phyloP scores from a whole-genome alignment of 2,329 filamentous ascomycete genomes.

The Pseudogymnoascus sp. region DNA sequence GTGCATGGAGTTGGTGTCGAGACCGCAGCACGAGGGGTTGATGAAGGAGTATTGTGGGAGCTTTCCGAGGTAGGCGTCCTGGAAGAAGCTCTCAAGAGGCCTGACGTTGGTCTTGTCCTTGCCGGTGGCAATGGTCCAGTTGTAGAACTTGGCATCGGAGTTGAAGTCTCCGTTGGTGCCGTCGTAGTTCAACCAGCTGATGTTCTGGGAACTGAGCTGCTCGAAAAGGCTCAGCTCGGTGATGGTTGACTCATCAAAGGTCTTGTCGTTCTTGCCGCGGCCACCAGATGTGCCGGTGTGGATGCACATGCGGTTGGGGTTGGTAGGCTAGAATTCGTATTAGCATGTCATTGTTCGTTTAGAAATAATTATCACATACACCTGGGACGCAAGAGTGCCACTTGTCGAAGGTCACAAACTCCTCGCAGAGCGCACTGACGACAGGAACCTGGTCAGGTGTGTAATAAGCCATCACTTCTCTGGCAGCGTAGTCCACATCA shows the following conservation, averaged over 20 bases:
- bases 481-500: slow-evolving; percentile 29
- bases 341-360: not conserved
- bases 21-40: slow-evolving; percentile 41
- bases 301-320: slow-evolving; percentile 33
- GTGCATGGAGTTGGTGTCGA: slow-evolving; percentile 32
- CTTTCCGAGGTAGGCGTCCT: slow-evolving; percentile 35
- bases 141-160: slow-evolving; percentile 37
- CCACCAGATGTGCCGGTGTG: slow-evolving; percentile 34
- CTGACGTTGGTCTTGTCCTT: slow-evolving; percentile 28
- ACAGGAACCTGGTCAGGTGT: slow-evolving; percentile 34
- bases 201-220: slow-evolving; percentile 32
- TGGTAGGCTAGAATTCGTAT: slow-evolving; percentile 29
- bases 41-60: slow-evolving; percentile 39
- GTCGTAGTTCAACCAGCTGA: slow-evolving; percentile 40
- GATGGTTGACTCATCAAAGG: slow-evolving; percentile 26
- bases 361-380: slow-evolving; percentile 25
- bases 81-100: slow-evolving; percentile 35
- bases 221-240: slow-evolving; percentile 34
- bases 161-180: slow-evolving; percentile 29
- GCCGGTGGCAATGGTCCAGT: slow-evolving; percentile 32
- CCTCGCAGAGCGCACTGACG: slow-evolving; percentile 33
- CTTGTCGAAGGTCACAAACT: slow-evolving; percentile 37
- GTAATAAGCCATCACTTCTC: slow-evolving; percentile 37
- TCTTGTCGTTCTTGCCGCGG: slow-evolving; percentile 31
- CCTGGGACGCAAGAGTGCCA: slow-evolving; percentile 37